Evolutionary conservation across 208 protist genomes (phyloP).

Genomic region (Tritrichomonas foetus): DNA sequence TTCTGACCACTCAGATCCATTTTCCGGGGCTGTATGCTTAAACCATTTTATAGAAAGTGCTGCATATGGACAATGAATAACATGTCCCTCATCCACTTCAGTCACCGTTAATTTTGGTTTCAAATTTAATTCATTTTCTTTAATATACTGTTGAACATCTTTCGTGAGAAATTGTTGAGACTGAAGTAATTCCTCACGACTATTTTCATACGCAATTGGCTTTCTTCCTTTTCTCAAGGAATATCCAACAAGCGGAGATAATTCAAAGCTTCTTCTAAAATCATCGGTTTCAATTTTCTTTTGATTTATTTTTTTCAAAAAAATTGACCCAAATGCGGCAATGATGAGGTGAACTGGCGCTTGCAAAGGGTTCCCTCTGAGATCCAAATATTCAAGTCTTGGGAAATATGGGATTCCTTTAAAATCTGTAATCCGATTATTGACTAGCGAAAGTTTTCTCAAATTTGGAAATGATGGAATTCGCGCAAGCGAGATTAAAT

Average conservation of each 20-base stretch:
- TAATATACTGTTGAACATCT: background rate
- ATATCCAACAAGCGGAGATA: conserved; percentile 18
- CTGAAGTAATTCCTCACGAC: too few species aligned
- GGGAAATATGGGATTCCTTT: background rate
- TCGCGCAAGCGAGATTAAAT: too few species aligned
- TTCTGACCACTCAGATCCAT: background rate
- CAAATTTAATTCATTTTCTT: background rate
- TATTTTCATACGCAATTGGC: background rate
- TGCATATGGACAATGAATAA: background rate
- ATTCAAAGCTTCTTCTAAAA: background rate
- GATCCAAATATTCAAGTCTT: background rate
- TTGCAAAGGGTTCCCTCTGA: background rate
- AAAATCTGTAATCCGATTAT: background rate
- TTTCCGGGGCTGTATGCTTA: background rate
- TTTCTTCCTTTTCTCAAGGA: background rate
- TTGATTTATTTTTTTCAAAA: background rate
- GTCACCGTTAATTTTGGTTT: background rate
- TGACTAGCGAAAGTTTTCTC: background rate
- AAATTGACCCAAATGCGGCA: background rate
- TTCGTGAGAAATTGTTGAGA: background rate
- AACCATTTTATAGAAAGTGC: background rate
- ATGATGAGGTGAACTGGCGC: background rate
- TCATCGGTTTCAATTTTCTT: background rate
- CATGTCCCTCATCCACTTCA: too few species aligned
- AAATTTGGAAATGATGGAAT: too few species aligned